Evolutionary conservation across 2,329 filamentous ascomycete genomes (phyloP).

Genomic region (Sarocladium strictum): DNA sequence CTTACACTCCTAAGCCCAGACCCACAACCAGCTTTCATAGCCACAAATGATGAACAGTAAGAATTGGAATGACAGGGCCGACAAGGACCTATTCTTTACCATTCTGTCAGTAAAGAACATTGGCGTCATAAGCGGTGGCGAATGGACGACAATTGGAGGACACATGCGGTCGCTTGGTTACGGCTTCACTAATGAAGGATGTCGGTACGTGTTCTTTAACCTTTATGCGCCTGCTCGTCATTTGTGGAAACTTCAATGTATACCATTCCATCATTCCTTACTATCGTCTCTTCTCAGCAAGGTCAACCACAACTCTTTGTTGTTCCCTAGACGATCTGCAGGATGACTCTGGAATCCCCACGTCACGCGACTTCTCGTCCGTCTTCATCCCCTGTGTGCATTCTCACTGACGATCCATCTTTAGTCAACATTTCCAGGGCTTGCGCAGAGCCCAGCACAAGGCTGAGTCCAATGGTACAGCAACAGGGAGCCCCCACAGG

Average conservation of each 20-base stretch:
- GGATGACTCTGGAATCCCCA: too few species aligned
- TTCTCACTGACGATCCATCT: not conserved
- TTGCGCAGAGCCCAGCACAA: constrained; percentile 51
- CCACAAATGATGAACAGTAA: constrained; percentile 43
- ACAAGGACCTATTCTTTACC: constrained; percentile 58
- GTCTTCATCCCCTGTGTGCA: not conserved
- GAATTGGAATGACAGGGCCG: constrained; percentile 56
- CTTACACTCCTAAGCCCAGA: not conserved
- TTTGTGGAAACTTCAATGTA: too few species aligned
- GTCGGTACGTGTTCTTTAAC: constrained; percentile 43
- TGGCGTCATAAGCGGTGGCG: constrained; percentile 54
- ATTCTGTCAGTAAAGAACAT: constrained; percentile 58
- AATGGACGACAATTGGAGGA: constrained; percentile 58
- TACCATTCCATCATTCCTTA: too few species aligned
- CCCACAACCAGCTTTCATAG: not conserved
- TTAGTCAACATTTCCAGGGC: constrained; percentile 56
- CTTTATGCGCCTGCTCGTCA: too few species aligned
- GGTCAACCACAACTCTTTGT: too few species aligned
- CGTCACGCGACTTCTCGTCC: too few species aligned
- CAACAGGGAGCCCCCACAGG: constrained; percentile 29
- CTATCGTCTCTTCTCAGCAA: too few species aligned
- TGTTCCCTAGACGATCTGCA: too few species aligned
- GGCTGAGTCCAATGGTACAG: constrained; percentile 32
- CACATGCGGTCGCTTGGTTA: constrained; percentile 54
- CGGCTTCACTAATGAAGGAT: constrained; percentile 59